A percentile compares a stretch with the other conserved stretches of the same genome.
Evolutionary conservation across 371 early-diverging fungal genomes (phyloP).

Genomic region (Mortierella sp.): DNA sequence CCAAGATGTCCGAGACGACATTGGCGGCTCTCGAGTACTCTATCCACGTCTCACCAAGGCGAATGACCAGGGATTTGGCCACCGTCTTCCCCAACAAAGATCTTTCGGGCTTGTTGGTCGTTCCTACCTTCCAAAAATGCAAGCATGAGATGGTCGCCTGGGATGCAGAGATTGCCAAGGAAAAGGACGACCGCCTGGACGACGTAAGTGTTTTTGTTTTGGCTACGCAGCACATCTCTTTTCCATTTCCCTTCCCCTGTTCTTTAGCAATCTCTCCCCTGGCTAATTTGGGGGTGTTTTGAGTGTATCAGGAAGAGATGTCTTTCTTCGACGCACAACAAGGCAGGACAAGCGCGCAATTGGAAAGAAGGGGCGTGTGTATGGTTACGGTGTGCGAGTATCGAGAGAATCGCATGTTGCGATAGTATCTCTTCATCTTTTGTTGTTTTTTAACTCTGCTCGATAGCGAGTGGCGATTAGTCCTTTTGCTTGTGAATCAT

Average conservation of each 20-base stretch:
- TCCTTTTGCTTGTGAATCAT: slow-evolving; percentile 16
- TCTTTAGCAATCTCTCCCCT: neutral
- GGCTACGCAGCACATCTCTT: neutral
- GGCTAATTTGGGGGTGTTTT: too few relatives aligned
- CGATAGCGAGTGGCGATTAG: neutral
- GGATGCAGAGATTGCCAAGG: slow-evolving; percentile 76
- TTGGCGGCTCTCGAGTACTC: slow-evolving; percentile 62
- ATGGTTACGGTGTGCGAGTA: neutral
- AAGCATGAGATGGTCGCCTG: slow-evolving; percentile 81
- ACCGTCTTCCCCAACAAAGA: slow-evolving; percentile 71
- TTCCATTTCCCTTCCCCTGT: neutral
- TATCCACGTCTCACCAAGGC: slow-evolving; percentile 67
- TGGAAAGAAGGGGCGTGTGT: neutral
- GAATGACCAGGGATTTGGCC: slow-evolving; percentile 67
- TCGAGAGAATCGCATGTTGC: neutral
- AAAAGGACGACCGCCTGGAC: slow-evolving; percentile 85
- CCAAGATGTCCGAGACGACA: slow-evolving; percentile 36
- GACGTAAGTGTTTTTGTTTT: slow-evolving; percentile 63
- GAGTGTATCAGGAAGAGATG: too few relatives aligned
- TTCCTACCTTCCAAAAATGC: slow-evolving; percentile 87
- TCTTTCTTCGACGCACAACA: too few relatives aligned
- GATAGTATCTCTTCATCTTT: slow-evolving; percentile 10
- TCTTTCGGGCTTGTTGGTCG: slow-evolving; percentile 69
- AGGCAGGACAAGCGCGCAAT: neutral
- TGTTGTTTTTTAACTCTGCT: neutral